Percentiles rank a stretch among this genome's conserved stretches.
phyloP scores from a whole-genome alignment of 345 rosid species.

The Citrus maxima region DNA sequence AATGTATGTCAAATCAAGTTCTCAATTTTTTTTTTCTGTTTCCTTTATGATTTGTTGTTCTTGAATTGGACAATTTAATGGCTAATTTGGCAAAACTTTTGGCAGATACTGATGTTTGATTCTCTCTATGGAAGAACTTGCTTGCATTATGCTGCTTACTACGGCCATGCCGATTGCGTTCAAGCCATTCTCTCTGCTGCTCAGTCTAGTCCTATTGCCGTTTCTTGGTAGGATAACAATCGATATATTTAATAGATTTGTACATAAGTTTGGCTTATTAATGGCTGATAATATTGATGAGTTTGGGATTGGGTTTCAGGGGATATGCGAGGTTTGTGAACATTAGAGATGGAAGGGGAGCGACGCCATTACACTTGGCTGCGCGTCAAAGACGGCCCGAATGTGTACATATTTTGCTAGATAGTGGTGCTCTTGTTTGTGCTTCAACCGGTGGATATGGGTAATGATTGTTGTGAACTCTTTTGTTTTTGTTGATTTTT shows the following conservation, averaged over 20 bases:
- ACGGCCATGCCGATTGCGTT: conserved; percentile 82
- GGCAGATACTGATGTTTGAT: conserved; percentile 91
- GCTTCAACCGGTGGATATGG: conserved; percentile 91
- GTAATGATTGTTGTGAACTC: conserved; percentile 37
- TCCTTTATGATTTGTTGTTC: background rate
- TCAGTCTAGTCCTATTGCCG: conserved; percentile 77
- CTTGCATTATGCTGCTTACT: conserved; percentile 91
- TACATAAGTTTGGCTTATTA: background rate
- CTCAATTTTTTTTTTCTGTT: background rate
- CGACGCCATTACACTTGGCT: conserved; percentile 94
- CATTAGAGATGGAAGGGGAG: conserved; percentile 87
- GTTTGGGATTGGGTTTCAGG: conserved; percentile 43
- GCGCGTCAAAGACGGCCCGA: conserved; percentile 84
- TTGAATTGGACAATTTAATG: conserved; percentile 5
- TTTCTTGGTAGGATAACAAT: conserved; percentile 55
- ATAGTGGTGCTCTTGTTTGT: conserved; percentile 90
- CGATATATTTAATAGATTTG: background rate
- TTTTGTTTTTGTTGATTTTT: background rate
- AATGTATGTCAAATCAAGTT: conserved; percentile 50
- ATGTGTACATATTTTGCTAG: conserved; percentile 80
- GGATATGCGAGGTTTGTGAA: conserved; percentile 93
- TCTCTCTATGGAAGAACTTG: conserved; percentile 85
- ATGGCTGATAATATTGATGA: background rate
- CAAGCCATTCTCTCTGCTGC: conserved; percentile 79
- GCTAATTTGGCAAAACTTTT: conserved; percentile 1